Conservation (phyloP, 2,329 filamentous ascomycete genomes). For the Didymella exigua region DNA sequence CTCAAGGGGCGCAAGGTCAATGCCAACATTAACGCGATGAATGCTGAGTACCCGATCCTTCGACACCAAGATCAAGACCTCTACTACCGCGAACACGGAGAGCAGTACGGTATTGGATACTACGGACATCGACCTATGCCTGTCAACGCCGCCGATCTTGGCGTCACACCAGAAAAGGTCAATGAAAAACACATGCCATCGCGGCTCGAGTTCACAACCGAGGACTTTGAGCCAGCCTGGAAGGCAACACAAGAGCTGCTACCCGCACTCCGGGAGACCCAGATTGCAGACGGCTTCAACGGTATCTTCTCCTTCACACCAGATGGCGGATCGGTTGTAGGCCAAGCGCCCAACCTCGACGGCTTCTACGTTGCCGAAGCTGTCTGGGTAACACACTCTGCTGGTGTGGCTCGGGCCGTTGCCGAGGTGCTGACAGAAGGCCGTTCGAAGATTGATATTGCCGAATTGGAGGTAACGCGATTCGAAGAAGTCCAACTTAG, state of each 20-base stretch:
- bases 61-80: slow-evolving; percentile 68
- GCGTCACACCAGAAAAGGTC: slow-evolving; percentile 59
- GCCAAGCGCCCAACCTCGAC: slow-evolving; percentile 62
- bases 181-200: slow-evolving; percentile 68
- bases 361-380: slow-evolving; percentile 70
- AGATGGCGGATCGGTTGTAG: slow-evolving; percentile 66
- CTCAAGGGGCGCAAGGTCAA: slow-evolving; percentile 50
- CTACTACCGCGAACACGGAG: slow-evolving; percentile 69
- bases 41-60: slow-evolving; percentile 62
- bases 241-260: slow-evolving; percentile 60
- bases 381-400: slow-evolving; percentile 71
- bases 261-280: slow-evolving; percentile 56
- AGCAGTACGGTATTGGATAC: slow-evolving; percentile 67
- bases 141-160: slow-evolving; percentile 60
- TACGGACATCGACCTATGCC: slow-evolving; percentile 69
- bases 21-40: slow-evolving; percentile 53
- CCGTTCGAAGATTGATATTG: slow-evolving; percentile 60
- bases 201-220: slow-evolving; percentile 62
- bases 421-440: slow-evolving; percentile 65
- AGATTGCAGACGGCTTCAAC: slow-evolving; percentile 67
- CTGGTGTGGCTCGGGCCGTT: slow-evolving; percentile 65
- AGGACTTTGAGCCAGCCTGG: slow-evolving; percentile 68
- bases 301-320: slow-evolving; percentile 71
- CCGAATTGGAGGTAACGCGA: slow-evolving; percentile 64
- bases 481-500: slow-evolving; percentile 67